Percentiles rank a stretch among this genome's conserved stretches.
phyloP scores from a whole-genome alignment of 2,329 filamentous ascomycete species.

The Aureobasidium sp. region DNA sequence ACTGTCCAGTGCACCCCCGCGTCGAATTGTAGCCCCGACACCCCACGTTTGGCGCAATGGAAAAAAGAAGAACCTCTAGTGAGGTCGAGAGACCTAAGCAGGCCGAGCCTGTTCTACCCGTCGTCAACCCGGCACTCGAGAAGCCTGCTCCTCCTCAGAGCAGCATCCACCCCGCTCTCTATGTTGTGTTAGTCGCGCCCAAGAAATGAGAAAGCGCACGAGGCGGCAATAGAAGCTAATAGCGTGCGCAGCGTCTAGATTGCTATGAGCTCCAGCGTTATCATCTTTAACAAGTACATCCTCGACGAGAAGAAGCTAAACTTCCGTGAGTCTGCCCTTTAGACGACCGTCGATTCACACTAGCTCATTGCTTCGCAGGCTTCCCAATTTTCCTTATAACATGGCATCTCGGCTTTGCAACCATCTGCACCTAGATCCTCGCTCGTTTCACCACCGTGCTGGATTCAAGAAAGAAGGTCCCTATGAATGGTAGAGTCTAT shows the following conservation, averaged over 20 bases:
- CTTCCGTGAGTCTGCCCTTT: slow-evolving; percentile 57
- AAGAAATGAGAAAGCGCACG: neutral
- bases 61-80: slow-evolving; percentile 78
- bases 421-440: slow-evolving; percentile 86
- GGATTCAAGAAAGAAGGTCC: slow-evolving; percentile 89
- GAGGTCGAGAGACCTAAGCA: slow-evolving; percentile 57
- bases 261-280: slow-evolving; percentile 81
- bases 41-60: slow-evolving; percentile 42
- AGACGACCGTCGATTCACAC: slow-evolving; percentile 18
- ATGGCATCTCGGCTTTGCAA: slow-evolving; percentile 92
- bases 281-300: slow-evolving; percentile 99
- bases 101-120: slow-evolving; percentile 61
- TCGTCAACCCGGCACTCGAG: slow-evolving; percentile 66
- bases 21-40: neutral
- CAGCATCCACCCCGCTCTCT: slow-evolving; percentile 70
- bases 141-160: slow-evolving; percentile 59
- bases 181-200: slow-evolving; percentile 55
- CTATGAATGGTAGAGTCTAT: slow-evolving; percentile 94
- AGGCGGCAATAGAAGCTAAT: neutral
- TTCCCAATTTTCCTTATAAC: slow-evolving; percentile 78
- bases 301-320: slow-evolving; percentile 60
- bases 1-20: neutral
- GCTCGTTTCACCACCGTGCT: slow-evolving; percentile 83
- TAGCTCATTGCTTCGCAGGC: slow-evolving; percentile 25
- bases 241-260: slow-evolving; percentile 68